A percentile compares a stretch with the other conserved stretches of the same genome.
Conservation (phyloP, 352 stramenopile genomes). For the Phytophthora tubulina region DNA sequence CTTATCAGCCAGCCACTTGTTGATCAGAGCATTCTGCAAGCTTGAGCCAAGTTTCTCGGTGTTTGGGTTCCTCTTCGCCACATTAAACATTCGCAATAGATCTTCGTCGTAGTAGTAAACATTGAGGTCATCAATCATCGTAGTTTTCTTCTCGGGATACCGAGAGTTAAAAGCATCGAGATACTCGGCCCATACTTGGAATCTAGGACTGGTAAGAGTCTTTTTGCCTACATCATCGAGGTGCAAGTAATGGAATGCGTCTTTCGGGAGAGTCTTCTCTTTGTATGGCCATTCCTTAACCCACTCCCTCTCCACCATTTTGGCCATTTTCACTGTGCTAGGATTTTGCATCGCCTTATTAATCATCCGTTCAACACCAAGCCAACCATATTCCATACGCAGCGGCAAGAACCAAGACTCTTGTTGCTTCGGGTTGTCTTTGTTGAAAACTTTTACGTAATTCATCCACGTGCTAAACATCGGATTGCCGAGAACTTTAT, state of each 20-base stretch:
- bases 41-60: conserved; percentile 18
- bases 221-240: background rate
- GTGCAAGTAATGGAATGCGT: background rate
- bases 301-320: background rate
- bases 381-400: background rate
- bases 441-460: conserved; percentile 5
- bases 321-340: background rate
- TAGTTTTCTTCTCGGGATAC: conserved; percentile 5
- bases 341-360: background rate
- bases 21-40: conserved; percentile 52
- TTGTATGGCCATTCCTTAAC: background rate
- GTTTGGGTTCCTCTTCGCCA: background rate
- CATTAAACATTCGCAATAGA: background rate
- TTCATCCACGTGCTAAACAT: background rate
- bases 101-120: background rate
- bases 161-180: conserved; percentile 4
- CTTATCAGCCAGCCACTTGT: conserved; percentile 23
- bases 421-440: background rate
- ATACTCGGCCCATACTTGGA: conserved; percentile 1
- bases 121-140: background rate
- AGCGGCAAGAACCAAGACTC: background rate
- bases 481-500: background rate
- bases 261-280: no score
- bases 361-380: background rate
- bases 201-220: background rate